Percentiles rank a stretch among this genome's conserved stretches.
phyloP scores from a whole-genome alignment of 768 basidiomycete genomes.

The Trametes gibbosa region DNA sequence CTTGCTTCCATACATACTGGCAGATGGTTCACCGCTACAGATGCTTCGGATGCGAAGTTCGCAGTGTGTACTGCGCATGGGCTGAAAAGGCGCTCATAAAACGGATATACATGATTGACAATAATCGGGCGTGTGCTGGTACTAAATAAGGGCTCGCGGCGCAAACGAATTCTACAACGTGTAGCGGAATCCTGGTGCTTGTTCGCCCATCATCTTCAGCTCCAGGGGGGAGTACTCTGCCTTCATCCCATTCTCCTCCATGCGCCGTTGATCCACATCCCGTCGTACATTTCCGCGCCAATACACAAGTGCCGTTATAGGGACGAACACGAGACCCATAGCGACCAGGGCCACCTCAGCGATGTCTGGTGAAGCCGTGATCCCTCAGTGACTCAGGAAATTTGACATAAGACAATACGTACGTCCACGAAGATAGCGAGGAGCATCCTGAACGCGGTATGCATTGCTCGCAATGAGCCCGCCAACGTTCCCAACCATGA shows the following conservation, averaged over 20 bases:
- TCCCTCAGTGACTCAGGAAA: too few species aligned
- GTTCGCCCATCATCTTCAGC: constrained; percentile 47
- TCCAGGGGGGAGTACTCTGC: constrained; percentile 22
- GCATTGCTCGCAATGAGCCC: constrained; percentile 65
- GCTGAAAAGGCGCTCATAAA: too few species aligned
- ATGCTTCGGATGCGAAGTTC: too few species aligned
- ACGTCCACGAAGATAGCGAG: constrained; percentile 67
- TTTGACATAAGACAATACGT: constrained; percentile 33
- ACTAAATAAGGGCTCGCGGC: too few species aligned
- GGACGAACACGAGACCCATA: constrained; percentile 54
- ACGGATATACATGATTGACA: too few species aligned
- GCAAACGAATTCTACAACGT: too few species aligned
- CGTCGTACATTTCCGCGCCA: constrained; percentile 53
- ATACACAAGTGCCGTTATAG: constrained; percentile 49
- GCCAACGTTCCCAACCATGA: constrained; percentile 63
- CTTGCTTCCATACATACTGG: too few species aligned
- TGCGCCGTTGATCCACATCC: constrained; percentile 43
- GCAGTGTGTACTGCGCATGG: too few species aligned
- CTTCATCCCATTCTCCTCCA: constrained; percentile 27
- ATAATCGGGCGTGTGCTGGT: too few species aligned
- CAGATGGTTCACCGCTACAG: too few species aligned
- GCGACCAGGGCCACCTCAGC: constrained; percentile 46
- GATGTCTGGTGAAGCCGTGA: background rate
- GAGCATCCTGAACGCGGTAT: constrained; percentile 55
- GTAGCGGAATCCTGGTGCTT: constrained; percentile 62